Base-by-base conservation (phyloP, 2,329 filamentous ascomycete genomes). In the Fusarium torreyae region DNA sequence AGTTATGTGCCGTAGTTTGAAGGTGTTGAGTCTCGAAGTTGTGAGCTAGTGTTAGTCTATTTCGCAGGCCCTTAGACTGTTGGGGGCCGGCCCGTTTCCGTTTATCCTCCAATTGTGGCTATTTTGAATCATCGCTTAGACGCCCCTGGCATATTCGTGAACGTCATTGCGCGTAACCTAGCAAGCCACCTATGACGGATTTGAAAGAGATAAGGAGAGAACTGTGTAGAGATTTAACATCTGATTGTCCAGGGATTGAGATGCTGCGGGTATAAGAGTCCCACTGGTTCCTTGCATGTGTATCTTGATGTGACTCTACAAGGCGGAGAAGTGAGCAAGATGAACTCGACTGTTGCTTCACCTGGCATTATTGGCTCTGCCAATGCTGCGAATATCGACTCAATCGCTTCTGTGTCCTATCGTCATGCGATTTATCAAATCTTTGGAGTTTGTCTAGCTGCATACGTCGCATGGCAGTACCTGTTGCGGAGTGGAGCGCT, bases 391-490 rank as follows among this genome's bases (percentile, higher is more conserved):
- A 20, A 26, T 15, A 14, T 4, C 1, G 20, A 36, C 5, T 11
- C 17, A 1, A 5, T 28, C 3, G 7, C 5, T 15, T 45, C 26
- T 1, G 1, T 8, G 3, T 26, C n/a, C 5, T 13, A 36, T 22
- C 6, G 36, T 7, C 14, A 44, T 15, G n/a, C 17, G 8, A 36
- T 45, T 14, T 6, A 7, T n/a, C 51, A 20, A 17, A 1, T 57
- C 3, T 0, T 49, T 2, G 28, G 3, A 4, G 5, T 20, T 0
- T 31, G 13, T 4, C 3, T 50, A 10, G 36, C 2, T 5, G 15
- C 14, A 5, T 50, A 58, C 9, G 1, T 22, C 18, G 6, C 17
- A 11, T 60, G 57, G 57, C 57, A 50, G 15, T 60, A 36, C 3
- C 18, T 57, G 0, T 15, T 50, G 7, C 14, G 57, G 14, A 26